Conservation (phyloP, 306 rosid species). For the Inga laurina region DNA sequence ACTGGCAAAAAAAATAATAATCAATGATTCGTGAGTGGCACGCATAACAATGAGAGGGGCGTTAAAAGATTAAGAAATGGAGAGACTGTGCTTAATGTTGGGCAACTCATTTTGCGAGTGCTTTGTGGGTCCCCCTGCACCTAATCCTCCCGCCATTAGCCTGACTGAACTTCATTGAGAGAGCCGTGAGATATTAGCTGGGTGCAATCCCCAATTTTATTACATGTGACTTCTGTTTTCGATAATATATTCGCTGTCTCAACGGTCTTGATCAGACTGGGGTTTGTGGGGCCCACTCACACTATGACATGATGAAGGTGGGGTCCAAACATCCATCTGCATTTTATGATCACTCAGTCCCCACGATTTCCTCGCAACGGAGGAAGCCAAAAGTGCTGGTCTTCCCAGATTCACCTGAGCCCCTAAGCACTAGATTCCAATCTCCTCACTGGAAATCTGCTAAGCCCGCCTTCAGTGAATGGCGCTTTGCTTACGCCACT, state of each 20-base stretch:
- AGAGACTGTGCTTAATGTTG: too few relatives aligned
- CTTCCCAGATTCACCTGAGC: not conserved
- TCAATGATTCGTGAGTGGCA: not conserved
- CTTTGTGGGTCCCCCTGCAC: not conserved
- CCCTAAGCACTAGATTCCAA: not conserved
- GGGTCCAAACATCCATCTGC: slow-evolving; percentile 29
- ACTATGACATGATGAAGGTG: not conserved
- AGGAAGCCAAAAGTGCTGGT: not conserved
- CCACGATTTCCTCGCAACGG: not conserved
- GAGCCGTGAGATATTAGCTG: too few relatives aligned
- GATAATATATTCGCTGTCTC: too few relatives aligned
- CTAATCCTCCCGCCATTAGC: too few relatives aligned
- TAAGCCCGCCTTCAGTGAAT: not conserved
- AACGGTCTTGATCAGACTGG: not conserved
- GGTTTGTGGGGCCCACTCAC: not conserved
- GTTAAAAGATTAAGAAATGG: too few relatives aligned
- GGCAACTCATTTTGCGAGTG: not conserved
- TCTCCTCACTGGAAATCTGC: not conserved
- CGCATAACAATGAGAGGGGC: not conserved
- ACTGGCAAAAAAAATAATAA: too few relatives aligned
- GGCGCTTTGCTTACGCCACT: slow-evolving; percentile 33
- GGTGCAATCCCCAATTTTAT: too few relatives aligned
- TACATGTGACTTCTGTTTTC: too few relatives aligned
- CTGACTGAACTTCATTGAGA: too few relatives aligned
- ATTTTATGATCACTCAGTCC: slow-evolving; percentile 19